phyloP scores from a whole-genome alignment of 805 yeast genomes.

The Suhomyces pyralidae region DNA sequence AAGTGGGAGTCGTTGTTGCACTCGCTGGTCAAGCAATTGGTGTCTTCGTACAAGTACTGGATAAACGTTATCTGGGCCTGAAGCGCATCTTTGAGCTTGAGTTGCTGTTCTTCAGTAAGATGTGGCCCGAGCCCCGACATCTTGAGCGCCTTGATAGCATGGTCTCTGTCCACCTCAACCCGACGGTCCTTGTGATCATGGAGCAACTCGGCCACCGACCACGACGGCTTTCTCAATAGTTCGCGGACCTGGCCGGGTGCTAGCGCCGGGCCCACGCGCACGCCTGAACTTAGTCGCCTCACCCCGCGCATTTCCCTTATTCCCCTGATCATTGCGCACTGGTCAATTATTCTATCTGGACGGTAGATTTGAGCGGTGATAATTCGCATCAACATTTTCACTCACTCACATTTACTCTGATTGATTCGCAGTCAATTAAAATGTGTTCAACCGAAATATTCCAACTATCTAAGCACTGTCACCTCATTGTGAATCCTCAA shows the following conservation, averaged over 20 bases:
- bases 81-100: constrained; percentile 31
- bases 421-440: not conserved
- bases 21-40: constrained; percentile 9
- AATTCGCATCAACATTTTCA: not conserved
- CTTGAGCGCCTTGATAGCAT: constrained; percentile 34
- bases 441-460: too few species aligned
- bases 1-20: constrained; percentile 24
- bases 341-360: not conserved
- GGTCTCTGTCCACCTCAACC: constrained; percentile 11
- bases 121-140: constrained; percentile 48
- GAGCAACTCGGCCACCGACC: constrained; percentile 13
- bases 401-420: not conserved
- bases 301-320: not conserved
- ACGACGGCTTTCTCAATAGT: constrained; percentile 8
- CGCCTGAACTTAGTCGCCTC: not conserved
- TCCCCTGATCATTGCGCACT: not conserved
- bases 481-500: too few species aligned
- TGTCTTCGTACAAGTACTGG: constrained; percentile 37
- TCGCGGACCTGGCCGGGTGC: not conserved
- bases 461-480: too few species aligned
- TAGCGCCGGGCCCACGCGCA: constrained; percentile 2
- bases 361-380: not conserved
- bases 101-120: constrained; percentile 23
- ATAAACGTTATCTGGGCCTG: constrained; percentile 51
- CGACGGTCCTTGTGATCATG: not conserved